Evolutionary conservation across 2,329 filamentous ascomycete genomes (phyloP).

Genomic region (Atkinsonella hypoxylon): DNA sequence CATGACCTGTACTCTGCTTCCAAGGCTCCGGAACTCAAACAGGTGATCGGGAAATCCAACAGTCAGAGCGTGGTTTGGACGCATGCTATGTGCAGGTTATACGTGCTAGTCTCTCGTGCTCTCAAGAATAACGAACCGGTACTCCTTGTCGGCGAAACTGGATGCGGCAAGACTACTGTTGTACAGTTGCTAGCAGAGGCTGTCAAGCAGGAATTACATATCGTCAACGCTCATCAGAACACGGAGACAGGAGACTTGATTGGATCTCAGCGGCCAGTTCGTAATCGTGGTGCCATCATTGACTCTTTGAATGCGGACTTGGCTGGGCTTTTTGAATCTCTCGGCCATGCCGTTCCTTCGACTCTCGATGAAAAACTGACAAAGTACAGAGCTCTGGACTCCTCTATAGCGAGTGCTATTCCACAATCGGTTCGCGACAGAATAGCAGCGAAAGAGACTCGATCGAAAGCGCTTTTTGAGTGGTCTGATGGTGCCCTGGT

Average conservation of each 20-base stretch:
- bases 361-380: constrained; percentile 44
- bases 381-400: constrained; percentile 38
- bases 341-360: constrained; percentile 28
- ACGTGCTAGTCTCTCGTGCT: constrained; percentile 77
- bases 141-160: constrained; percentile 88
- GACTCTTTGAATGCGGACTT: constrained; percentile 55
- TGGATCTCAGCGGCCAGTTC: constrained; percentile 81
- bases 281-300: constrained; percentile 67
- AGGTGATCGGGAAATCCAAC: constrained; percentile 34
- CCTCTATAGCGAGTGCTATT: constrained; percentile 35
- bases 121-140: constrained; percentile 87
- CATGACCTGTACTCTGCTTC: constrained; percentile 57
- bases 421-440: constrained; percentile 34
- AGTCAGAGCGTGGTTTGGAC: constrained; percentile 79
- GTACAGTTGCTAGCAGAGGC: constrained; percentile 85
- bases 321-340: constrained; percentile 26
- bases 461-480: constrained; percentile 80
- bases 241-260: constrained; percentile 96
- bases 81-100: constrained; percentile 81
- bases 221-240: constrained; percentile 96
- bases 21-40: constrained; percentile 42
- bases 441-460: constrained; percentile 38
- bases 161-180: constrained; percentile 94
- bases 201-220: constrained; percentile 62
- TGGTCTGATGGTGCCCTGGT: constrained; percentile 94